These are phyloP conservation scores for Endogone sp. DNA, from an alignment of 192 early-diverging fungal species.

Conservation along the genomic window DNA sequence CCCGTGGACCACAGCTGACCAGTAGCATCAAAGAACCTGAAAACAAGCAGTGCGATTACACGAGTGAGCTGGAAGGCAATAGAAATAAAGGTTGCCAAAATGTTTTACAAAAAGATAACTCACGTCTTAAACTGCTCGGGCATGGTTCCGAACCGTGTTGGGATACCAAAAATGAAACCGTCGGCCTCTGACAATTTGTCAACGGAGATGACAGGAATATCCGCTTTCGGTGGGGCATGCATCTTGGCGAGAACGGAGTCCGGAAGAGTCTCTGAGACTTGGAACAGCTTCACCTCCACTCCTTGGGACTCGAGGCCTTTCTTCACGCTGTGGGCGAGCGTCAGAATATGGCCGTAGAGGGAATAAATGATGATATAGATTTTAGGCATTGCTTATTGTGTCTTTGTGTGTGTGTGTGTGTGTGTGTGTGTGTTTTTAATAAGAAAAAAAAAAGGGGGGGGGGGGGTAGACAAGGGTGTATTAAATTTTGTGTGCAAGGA, in stretches of 20 bases:
- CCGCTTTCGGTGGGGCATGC: conserved; percentile 40
- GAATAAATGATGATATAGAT: conserved; percentile 31
- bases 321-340: conserved; percentile 63
- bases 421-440: no score
- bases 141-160: conserved; percentile 61
- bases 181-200: conserved; percentile 40
- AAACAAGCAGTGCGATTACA: no score
- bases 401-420: no score
- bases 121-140: conserved; percentile 76
- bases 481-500: no score
- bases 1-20: conserved; percentile 35
- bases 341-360: conserved; percentile 67
- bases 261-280: conserved; percentile 56
- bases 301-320: conserved; percentile 58
- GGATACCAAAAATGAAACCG: conserved; percentile 52
- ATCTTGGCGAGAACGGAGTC: conserved; percentile 48
- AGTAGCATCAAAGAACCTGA: conserved; percentile 24
- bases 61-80: not conserved
- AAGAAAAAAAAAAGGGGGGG: no score
- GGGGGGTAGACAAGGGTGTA: no score
- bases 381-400: conserved; percentile 21
- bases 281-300: conserved; percentile 35
- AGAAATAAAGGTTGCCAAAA: no score
- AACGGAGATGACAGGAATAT: conserved; percentile 39
- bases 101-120: conserved; percentile 4